phyloP scores from a whole-genome alignment of 208 protist genomes.

The Trypanosoma melophagium region DNA sequence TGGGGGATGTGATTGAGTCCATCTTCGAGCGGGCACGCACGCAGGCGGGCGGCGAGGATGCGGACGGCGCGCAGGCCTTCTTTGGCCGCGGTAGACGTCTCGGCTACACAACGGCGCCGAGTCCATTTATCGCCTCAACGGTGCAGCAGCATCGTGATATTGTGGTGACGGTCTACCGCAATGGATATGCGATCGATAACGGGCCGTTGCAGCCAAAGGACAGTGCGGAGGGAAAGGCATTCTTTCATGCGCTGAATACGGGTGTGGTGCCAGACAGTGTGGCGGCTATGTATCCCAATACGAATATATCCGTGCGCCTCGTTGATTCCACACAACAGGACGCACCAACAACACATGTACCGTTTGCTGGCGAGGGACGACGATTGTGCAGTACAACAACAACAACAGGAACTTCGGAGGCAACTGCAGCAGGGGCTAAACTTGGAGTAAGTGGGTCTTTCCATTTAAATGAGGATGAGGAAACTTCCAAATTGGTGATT shows the following conservation, averaged over 20 bases:
- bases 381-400: constrained; percentile 29
- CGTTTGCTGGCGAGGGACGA: constrained; percentile 66
- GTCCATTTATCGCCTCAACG: constrained; percentile 63
- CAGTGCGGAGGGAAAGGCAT: constrained; percentile 44
- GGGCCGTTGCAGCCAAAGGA: constrained; percentile 32
- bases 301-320: constrained; percentile 59
- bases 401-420: neutral
- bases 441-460: constrained; percentile 20
- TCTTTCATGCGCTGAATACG: constrained; percentile 53
- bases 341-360: constrained; percentile 38
- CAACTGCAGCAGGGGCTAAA: neutral
- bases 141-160: constrained; percentile 47
- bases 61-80: constrained; percentile 45
- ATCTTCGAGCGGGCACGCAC: constrained; percentile 32
- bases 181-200: constrained; percentile 65
- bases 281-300: constrained; percentile 51
- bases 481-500: constrained; percentile 57
- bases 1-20: constrained; percentile 26
- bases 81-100: constrained; percentile 71
- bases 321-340: constrained; percentile 53
- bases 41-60: constrained; percentile 1
- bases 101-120: constrained; percentile 64
- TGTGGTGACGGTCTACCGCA: constrained; percentile 58
- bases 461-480: constrained; percentile 39
- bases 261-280: constrained; percentile 61